Evolutionary conservation across 2,329 filamentous ascomycete species (phyloP).

Genomic region (Cordyceps militaris): DNA sequence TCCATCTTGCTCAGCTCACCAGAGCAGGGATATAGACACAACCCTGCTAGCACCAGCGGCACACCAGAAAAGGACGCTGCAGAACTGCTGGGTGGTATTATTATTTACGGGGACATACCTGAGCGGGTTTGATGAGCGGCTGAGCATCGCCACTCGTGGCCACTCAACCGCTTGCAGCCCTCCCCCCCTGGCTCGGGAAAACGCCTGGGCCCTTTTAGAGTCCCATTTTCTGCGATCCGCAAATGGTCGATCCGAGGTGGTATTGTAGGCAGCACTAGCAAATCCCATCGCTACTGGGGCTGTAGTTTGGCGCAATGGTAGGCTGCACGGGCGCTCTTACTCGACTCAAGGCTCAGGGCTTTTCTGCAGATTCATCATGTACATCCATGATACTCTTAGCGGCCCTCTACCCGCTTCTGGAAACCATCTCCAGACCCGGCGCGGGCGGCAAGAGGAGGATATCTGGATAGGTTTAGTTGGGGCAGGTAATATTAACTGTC

Average conservation of each 20-base stretch:
- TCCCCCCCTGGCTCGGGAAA: neutral
- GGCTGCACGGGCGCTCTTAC: neutral
- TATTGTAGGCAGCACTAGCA: neutral
- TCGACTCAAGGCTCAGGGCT: slow-evolving; percentile 7
- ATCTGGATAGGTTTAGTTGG: neutral
- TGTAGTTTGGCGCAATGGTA: neutral
- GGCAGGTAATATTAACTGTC: neutral
- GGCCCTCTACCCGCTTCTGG: slow-evolving; percentile 6
- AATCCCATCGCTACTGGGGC: slow-evolving; percentile 2
- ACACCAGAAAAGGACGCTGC: neutral
- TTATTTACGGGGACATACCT: slow-evolving; percentile 7
- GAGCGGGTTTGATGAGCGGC: slow-evolving; percentile 9
- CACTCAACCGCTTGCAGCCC: neutral
- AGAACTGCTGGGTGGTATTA: slow-evolving; percentile 4
- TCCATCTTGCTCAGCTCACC: too few relatives aligned
- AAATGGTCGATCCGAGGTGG: slow-evolving; percentile 11
- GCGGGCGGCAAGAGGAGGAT: neutral
- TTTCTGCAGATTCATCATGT: neutral
- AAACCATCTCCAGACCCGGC: neutral
- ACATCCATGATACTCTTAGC: neutral
- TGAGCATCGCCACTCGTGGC: neutral
- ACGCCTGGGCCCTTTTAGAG: neutral
- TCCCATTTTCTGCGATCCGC: slow-evolving; percentile 8
- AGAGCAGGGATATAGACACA: neutral
- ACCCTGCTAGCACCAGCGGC: neutral